Conservation (phyloP, 768 basidiomycete species). For the Tremella yokohamensis region DNA sequence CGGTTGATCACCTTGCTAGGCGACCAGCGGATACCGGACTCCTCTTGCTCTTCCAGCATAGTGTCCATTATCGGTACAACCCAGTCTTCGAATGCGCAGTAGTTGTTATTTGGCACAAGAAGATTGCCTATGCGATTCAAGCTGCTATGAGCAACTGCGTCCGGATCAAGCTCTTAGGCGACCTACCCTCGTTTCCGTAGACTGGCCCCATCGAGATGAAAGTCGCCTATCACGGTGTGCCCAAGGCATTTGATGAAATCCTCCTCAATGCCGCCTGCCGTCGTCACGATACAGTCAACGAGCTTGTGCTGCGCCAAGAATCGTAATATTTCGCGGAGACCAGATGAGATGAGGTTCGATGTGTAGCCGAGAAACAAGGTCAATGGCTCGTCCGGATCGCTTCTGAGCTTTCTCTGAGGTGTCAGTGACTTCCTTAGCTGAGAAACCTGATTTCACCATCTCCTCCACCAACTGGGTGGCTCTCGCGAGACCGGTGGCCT, state of each 20-base stretch:
- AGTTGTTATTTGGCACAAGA: slow-evolving; percentile 94
- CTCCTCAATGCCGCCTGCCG: slow-evolving; percentile 97
- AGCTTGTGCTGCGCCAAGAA: slow-evolving; percentile 91
- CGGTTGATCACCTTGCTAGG: slow-evolving; percentile 90
- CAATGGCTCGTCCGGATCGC: slow-evolving; percentile 68
- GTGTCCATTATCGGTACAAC: slow-evolving; percentile 85
- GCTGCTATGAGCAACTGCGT: slow-evolving; percentile 15
- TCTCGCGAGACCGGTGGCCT: slow-evolving; percentile 85
- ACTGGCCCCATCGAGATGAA: slow-evolving; percentile 83
- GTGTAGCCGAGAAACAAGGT: slow-evolving; percentile 96
- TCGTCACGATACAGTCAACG: slow-evolving; percentile 85
- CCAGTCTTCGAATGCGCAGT: slow-evolving; percentile 99
- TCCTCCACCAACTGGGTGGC: slow-evolving; percentile 87
- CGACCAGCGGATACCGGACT: slow-evolving; percentile 64
- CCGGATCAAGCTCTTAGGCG: background rate
- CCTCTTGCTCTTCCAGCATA: slow-evolving; percentile 80
- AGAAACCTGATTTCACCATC: slow-evolving; percentile 62
- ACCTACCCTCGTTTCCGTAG: slow-evolving; percentile 68
- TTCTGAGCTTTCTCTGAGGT: slow-evolving; percentile 72
- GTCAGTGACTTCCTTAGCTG: background rate
- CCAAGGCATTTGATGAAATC: slow-evolving; percentile 99
- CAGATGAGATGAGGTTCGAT: slow-evolving; percentile 96
- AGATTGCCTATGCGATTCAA: slow-evolving; percentile 97
- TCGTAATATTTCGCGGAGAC: slow-evolving; percentile 84
- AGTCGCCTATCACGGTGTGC: slow-evolving; percentile 78